phyloP scores from a whole-genome alignment of 108 stramenopile species.

The Hondaea fermentalgiana region DNA sequence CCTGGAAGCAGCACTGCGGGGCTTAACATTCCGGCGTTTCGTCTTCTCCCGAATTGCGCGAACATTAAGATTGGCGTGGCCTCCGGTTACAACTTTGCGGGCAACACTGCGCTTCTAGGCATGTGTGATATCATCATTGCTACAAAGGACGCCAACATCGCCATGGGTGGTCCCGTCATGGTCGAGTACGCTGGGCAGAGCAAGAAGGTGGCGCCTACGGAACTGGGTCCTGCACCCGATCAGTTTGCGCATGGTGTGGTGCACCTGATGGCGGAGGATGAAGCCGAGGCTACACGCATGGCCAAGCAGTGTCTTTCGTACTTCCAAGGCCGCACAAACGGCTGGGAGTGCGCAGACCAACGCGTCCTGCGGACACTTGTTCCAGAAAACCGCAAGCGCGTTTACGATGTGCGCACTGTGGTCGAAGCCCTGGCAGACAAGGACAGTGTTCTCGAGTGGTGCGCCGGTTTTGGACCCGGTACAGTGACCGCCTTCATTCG shows the following conservation, averaged over 20 bases:
- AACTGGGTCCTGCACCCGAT: conserved; percentile 2
- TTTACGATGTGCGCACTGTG: conserved; percentile 20
- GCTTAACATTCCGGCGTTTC: background rate
- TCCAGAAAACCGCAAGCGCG: conserved; percentile 22
- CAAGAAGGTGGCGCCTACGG: background rate
- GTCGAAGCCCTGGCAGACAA: background rate
- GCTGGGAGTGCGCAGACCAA: background rate
- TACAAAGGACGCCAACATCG: background rate
- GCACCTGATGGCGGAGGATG: conserved; percentile 16
- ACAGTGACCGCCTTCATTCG: conserved; percentile 8
- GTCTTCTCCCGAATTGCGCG: background rate
- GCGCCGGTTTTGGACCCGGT: background rate
- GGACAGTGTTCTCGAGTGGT: conserved; percentile 16
- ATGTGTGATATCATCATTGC: conserved; percentile 22
- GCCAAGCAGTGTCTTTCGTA: conserved; percentile 29
- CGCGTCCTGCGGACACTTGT: background rate
- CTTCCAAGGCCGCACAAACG: background rate
- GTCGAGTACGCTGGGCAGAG: conserved; percentile 22
- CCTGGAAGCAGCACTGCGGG: background rate
- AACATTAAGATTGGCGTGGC: conserved; percentile 1
- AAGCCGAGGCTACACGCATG: background rate
- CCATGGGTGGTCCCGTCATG: conserved; percentile 29
- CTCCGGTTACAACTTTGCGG: conserved; percentile 20
- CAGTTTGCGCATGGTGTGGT: conserved; percentile 12
- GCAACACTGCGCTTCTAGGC: conserved; percentile 21